These are phyloP conservation scores for Ceratobasidium sp. DNA, from an alignment of 1,284 basidiomycete species.

Conservation along the genomic window DNA sequence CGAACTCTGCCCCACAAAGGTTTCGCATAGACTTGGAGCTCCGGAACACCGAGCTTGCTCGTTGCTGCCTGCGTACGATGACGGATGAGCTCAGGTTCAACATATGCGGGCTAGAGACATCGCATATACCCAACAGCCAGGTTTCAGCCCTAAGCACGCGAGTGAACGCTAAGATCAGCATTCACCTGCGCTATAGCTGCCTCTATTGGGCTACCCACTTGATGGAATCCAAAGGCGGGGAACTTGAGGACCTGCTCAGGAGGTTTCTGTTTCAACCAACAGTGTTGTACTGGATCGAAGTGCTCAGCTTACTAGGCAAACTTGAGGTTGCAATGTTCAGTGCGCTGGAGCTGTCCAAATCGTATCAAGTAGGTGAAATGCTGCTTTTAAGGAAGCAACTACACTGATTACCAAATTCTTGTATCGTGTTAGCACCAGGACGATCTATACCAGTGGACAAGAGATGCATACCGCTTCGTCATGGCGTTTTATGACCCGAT, in stretches of 20 bases:
- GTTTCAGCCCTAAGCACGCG: constrained; percentile 9
- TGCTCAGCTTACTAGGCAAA: constrained; percentile 16
- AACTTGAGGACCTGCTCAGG: neutral
- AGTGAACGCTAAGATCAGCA: neutral
- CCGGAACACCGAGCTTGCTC: neutral
- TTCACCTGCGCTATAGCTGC: constrained; percentile 17
- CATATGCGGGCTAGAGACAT: constrained; percentile 12
- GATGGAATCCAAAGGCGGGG: neutral
- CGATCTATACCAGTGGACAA: neutral
- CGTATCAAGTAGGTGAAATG: neutral
- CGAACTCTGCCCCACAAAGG: neutral
- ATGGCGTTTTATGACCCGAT: constrained; percentile 30
- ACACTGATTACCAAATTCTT: neutral
- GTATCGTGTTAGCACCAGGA: neutral
- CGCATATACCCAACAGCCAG: constrained; percentile 13
- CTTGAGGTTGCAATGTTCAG: neutral
- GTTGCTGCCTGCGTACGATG: constrained; percentile 13
- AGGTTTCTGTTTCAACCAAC: constrained; percentile 3
- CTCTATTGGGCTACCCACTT: constrained; percentile 25
- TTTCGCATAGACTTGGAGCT: neutral
- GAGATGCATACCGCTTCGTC: constrained; percentile 25
- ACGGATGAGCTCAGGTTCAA: neutral
- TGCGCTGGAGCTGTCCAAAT: neutral
- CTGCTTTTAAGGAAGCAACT: neutral
- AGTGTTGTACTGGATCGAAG: constrained; percentile 36